Conservation (phyloP, 345 rosid species). For the Citrus medica region DNA sequence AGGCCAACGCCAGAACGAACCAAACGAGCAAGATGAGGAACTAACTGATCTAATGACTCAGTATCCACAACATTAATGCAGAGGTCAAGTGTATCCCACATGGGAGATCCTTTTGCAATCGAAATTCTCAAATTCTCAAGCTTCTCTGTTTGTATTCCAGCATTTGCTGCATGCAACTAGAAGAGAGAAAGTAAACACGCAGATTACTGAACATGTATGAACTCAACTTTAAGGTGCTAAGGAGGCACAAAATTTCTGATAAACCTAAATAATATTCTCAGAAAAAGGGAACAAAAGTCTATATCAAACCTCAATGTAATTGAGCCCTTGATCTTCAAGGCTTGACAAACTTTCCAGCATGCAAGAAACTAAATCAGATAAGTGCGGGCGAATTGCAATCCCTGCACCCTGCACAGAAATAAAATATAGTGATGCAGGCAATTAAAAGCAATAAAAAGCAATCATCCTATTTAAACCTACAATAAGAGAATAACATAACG, state of each 20-base stretch:
- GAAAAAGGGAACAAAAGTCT: not conserved
- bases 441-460: not conserved
- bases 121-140: slow-evolving; percentile 90
- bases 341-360: slow-evolving; percentile 99
- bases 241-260: slow-evolving; percentile 4
- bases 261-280: slow-evolving; percentile 55
- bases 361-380: slow-evolving; percentile 89
- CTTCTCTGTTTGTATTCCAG: slow-evolving; percentile 89
- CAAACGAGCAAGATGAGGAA: slow-evolving; percentile 82
- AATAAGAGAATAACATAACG: not conserved
- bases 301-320: slow-evolving; percentile 81
- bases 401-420: slow-evolving; percentile 74
- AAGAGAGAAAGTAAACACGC: slow-evolving; percentile 19
- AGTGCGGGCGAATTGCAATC: slow-evolving; percentile 79
- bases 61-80: slow-evolving; percentile 77
- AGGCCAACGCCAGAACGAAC: slow-evolving; percentile 93
- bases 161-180: slow-evolving; percentile 96
- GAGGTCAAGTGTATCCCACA: slow-evolving; percentile 99
- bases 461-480: not conserved
- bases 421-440: slow-evolving; percentile 3
- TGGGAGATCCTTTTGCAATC: slow-evolving; percentile 92
- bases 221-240: slow-evolving; percentile 8
- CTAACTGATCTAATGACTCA: slow-evolving; percentile 69
- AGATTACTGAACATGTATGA: slow-evolving; percentile 2
- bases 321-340: slow-evolving; percentile 97